Conservation (phyloP, 1,284 basidiomycete genomes). For the Puccinia triticina region DNA sequence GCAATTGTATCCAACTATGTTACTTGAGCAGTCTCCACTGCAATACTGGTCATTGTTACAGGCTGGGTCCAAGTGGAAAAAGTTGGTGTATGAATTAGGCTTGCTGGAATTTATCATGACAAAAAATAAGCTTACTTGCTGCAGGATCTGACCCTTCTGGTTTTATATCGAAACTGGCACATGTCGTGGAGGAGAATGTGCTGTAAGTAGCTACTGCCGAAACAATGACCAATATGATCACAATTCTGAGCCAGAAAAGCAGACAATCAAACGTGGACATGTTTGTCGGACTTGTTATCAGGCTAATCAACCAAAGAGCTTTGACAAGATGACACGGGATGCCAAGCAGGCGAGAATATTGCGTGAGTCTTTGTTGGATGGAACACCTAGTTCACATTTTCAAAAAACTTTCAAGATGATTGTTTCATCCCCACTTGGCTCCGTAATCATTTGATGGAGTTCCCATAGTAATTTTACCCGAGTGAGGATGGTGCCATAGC, state of each 20-base stretch:
- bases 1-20: slow-evolving; percentile 5
- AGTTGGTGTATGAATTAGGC: neutral
- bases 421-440: neutral
- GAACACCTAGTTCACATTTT: no score
- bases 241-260: neutral
- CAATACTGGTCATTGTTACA: slow-evolving; percentile 6
- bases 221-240: neutral
- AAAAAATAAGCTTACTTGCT: neutral
- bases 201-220: neutral
- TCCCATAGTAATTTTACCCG: neutral
- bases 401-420: no score
- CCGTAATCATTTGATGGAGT: neutral
- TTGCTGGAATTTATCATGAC: no score
- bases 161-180: neutral
- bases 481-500: neutral
- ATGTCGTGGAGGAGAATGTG: neutral
- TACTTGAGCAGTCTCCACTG: neutral
- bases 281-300: neutral
- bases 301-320: neutral
- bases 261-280: neutral
- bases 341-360: no score
- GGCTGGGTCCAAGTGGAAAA: neutral
- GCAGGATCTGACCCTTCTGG: neutral
- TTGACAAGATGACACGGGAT: neutral
- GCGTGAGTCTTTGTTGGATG: no score